These are phyloP conservation scores for Yamadazyma mexicana DNA, from an alignment of 1,139 yeast genomes.

Conservation along the genomic window DNA sequence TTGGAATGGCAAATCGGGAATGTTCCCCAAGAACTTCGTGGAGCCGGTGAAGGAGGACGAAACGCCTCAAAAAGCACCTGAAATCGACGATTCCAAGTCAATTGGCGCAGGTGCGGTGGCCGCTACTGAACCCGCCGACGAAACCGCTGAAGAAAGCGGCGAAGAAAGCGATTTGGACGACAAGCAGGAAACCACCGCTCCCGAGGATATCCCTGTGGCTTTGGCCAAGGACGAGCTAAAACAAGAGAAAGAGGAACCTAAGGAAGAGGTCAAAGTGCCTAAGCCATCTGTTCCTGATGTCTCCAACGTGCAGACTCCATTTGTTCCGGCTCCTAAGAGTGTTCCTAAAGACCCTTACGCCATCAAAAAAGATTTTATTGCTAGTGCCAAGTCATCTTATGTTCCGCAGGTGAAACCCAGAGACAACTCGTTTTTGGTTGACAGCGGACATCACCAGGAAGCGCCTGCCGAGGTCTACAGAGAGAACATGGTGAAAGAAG, in stretches of 20 bases:
- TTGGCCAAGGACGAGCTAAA: no score
- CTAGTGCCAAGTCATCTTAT: slow-evolving; percentile 43
- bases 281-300: neutral
- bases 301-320: neutral
- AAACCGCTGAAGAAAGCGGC: neutral
- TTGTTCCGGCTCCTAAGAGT: slow-evolving; percentile 6
- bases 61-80: neutral
- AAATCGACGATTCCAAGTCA: neutral
- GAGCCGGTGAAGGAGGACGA: slow-evolving; percentile 1
- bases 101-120: neutral
- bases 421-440: slow-evolving; percentile 36
- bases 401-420: slow-evolving; percentile 46
- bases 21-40: slow-evolving; percentile 89
- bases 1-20: slow-evolving; percentile 61
- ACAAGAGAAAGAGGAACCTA: no score
- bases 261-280: neutral
- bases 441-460: slow-evolving; percentile 27
- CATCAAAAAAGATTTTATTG: slow-evolving; percentile 44
- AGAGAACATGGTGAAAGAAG: slow-evolving; percentile 32
- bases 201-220: neutral
- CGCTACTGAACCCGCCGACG: no score
- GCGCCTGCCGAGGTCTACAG: slow-evolving; percentile 15
- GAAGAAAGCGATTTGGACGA: neutral
- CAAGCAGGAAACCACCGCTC: neutral
- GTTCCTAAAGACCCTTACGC: slow-evolving; percentile 38